These are phyloP conservation scores for Yamadazyma tumulicola DNA, from an alignment of 805 yeast genomes.

Conservation along the genomic window DNA sequence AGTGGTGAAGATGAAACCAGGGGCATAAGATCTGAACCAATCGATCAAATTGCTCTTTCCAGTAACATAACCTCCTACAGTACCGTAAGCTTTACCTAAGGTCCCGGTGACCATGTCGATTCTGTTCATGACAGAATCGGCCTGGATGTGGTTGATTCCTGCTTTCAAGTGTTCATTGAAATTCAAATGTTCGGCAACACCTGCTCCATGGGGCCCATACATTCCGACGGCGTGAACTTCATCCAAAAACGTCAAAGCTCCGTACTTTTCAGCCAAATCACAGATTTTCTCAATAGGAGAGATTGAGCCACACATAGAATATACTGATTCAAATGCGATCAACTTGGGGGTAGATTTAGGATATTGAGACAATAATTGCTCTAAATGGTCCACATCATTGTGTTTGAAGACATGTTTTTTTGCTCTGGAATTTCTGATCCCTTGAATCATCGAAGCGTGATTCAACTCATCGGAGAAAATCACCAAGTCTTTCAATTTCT, in stretches of 20 bases:
- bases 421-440: slow-evolving; percentile 86
- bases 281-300: slow-evolving; percentile 91
- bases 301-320: slow-evolving; percentile 98
- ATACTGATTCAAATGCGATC: slow-evolving; percentile 95
- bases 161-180: slow-evolving; percentile 74
- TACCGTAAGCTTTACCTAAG: slow-evolving; percentile 93
- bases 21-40: slow-evolving; percentile 94
- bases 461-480: slow-evolving; percentile 90
- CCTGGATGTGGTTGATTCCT: slow-evolving; percentile 48
- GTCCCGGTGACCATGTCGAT: slow-evolving; percentile 97
- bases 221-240: slow-evolving; percentile 99
- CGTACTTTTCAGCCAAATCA: slow-evolving; percentile 95
- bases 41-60: slow-evolving; percentile 81
- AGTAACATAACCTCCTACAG: slow-evolving; percentile 97
- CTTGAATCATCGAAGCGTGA: slow-evolving; percentile 98
- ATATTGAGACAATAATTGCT: slow-evolving; percentile 67
- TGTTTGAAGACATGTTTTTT: slow-evolving; percentile 89
- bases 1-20: slow-evolving; percentile 97
- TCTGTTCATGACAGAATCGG: slow-evolving; percentile 73
- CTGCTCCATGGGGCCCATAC: slow-evolving; percentile 99
- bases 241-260: slow-evolving; percentile 94
- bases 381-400: slow-evolving; percentile 82
- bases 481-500: slow-evolving; percentile 83
- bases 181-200: slow-evolving; percentile 96
- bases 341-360: slow-evolving; percentile 90